phyloP scores from a whole-genome alignment of 768 basidiomycete genomes.

The Gelatoporia subvermispora region DNA sequence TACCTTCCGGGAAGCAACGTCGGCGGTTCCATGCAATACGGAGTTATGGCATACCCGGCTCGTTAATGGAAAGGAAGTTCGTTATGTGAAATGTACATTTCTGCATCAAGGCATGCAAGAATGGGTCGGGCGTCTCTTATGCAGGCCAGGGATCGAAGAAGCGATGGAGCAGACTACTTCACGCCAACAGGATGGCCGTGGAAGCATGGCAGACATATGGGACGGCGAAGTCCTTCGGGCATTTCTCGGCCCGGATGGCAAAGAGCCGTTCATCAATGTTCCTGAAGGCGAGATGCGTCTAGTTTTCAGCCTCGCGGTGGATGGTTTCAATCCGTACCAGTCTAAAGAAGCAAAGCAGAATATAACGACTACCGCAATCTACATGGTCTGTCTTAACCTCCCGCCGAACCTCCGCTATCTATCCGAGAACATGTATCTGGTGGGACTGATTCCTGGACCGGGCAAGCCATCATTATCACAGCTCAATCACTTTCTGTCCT shows the following conservation, averaged over 20 bases:
- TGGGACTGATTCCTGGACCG: constrained; percentile 38
- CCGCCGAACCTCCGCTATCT: constrained; percentile 16
- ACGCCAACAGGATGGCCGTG: no score
- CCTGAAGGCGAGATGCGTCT: neutral
- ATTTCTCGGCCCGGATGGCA: neutral
- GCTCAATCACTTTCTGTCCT: constrained; percentile 35
- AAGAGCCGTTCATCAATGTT: neutral
- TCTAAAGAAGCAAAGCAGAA: constrained; percentile 7
- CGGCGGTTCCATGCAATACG: no score
- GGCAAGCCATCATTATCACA: constrained; percentile 27
- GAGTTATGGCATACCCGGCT: no score
- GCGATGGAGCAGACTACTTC: no score
- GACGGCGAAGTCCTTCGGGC: neutral
- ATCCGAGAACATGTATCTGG: constrained; percentile 35
- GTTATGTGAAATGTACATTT: no score
- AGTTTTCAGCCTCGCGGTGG: constrained; percentile 9
- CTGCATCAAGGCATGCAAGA: no score
- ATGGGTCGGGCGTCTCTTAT: no score
- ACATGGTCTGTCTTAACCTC: constrained; percentile 22
- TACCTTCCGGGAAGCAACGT: no score
- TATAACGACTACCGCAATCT: constrained; percentile 15
- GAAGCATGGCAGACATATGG: neutral
- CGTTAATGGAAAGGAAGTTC: no score
- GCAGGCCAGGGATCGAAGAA: no score
- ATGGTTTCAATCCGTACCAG: constrained; percentile 15